These are phyloP conservation scores for Neurospora sp. DNA, from an alignment of 495 filamentous ascomycete species.

Conservation along the genomic window DNA sequence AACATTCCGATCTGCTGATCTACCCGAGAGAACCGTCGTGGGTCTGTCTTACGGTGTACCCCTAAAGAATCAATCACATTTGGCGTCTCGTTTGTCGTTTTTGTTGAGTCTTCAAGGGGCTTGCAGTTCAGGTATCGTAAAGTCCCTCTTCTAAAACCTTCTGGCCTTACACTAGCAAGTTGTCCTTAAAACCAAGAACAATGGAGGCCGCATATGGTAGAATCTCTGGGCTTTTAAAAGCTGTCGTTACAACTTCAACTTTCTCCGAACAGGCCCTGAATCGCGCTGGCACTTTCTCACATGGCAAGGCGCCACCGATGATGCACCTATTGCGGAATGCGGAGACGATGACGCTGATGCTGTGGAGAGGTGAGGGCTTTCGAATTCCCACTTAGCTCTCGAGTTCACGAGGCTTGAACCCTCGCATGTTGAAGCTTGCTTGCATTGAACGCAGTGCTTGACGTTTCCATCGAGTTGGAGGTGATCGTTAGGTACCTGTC, in stretches of 20 bases:
- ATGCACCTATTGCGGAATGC: background rate
- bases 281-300: background rate
- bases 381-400: background rate
- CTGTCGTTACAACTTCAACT: background rate
- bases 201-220: background rate
- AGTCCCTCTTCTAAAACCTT: background rate
- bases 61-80: background rate
- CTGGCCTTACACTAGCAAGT: background rate
- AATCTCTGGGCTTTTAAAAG: background rate
- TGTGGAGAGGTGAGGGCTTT: background rate
- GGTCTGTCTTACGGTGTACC: background rate
- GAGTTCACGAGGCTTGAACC: background rate
- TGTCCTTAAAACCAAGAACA: background rate
- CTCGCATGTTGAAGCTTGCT: background rate
- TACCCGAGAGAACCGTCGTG: background rate
- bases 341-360: background rate
- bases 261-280: background rate
- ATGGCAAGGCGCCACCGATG: background rate
- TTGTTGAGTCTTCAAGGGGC: background rate
- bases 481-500: background rate
- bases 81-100: background rate
- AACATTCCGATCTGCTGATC: background rate
- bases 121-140: background rate
- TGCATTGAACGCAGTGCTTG: background rate
- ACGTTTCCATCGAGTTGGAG: background rate